Evolutionary conservation across 169 alveolate species (phyloP).

Genomic region (Eimeria maxima): DNA sequence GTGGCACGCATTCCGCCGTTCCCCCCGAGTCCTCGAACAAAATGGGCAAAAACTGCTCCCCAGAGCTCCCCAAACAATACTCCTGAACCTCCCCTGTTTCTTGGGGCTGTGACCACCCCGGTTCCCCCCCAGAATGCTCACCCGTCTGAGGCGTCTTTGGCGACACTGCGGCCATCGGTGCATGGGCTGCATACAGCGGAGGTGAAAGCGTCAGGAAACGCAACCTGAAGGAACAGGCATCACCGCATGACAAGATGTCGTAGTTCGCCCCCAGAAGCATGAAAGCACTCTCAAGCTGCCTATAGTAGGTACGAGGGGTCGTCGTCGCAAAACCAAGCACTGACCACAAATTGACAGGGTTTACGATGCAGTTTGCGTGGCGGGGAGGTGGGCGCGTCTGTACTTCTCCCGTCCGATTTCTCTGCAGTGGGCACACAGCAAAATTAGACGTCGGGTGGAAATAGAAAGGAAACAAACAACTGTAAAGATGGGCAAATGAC

Average conservation of each 20-base stretch:
- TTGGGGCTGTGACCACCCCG: background rate
- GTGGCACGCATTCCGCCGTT: slow-evolving; percentile 70
- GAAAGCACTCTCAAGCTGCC: background rate
- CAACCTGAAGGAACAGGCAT: slow-evolving; percentile 17
- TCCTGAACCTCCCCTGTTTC: slow-evolving; percentile 14
- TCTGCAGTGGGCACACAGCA: slow-evolving; percentile 9
- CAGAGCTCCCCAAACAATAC: slow-evolving; percentile 62
- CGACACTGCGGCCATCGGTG: slow-evolving; percentile 62
- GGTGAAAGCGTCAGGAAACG: slow-evolving; percentile 66
- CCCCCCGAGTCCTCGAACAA: slow-evolving; percentile 74
- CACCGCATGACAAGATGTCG: background rate
- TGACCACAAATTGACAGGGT: slow-evolving; percentile 57
- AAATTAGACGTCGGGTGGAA: background rate
- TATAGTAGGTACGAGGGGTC: background rate
- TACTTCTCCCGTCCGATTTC: slow-evolving; percentile 62
- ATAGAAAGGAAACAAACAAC: background rate
- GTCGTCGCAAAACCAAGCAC: background rate
- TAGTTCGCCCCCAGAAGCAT: background rate
- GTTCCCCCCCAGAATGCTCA: slow-evolving; percentile 25
- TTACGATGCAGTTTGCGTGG: slow-evolving; percentile 51
- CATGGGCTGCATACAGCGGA: slow-evolving; percentile 42
- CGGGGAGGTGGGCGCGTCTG: slow-evolving; percentile 69
- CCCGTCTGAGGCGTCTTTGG: slow-evolving; percentile 52
- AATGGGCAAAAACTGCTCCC: slow-evolving; percentile 69
- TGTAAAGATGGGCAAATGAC: no score